phyloP scores from a whole-genome alignment of 2,329 filamentous ascomycete species.

The Cryphonectria parasitica region DNA sequence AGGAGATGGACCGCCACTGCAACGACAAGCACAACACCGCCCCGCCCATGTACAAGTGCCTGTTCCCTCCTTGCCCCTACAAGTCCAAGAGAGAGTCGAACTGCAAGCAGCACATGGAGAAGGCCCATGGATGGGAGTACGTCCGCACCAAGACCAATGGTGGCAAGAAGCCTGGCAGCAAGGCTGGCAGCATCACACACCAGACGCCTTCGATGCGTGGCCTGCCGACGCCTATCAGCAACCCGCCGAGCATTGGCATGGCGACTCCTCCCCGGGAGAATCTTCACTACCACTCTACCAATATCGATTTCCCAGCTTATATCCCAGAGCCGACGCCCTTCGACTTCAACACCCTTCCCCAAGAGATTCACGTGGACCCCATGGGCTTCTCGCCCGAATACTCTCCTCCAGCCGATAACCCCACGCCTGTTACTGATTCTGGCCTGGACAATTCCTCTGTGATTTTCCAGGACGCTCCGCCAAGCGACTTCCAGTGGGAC shows the following conservation, averaged over 20 bases:
- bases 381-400: conserved; percentile 33
- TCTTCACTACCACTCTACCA: conserved; percentile 41
- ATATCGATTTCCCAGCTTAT: conserved; percentile 56
- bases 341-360: conserved; percentile 44
- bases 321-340: conserved; percentile 51
- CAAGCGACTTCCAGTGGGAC: conserved; percentile 63
- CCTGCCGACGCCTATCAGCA: conserved; percentile 65
- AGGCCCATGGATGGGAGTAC: conserved; percentile 89
- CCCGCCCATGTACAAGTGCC: conserved; percentile 82
- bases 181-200: conserved; percentile 52
- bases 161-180: conserved; percentile 55
- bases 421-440: conserved; percentile 46
- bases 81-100: conserved; percentile 95
- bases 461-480: conserved; percentile 60
- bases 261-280: conserved; percentile 62
- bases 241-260: conserved; percentile 53
- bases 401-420: conserved; percentile 52
- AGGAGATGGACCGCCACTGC: conserved; percentile 93
- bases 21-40: conserved; percentile 91
- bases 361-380: conserved; percentile 42
- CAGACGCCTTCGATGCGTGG: conserved; percentile 64
- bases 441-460: conserved; percentile 52
- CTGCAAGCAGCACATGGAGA: conserved; percentile 99
- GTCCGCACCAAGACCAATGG: conserved; percentile 91
- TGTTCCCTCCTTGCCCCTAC: conserved; percentile 84